Evolutionary conservation across 768 basidiomycete species (phyloP).

Genomic region (Russula vinacea): DNA sequence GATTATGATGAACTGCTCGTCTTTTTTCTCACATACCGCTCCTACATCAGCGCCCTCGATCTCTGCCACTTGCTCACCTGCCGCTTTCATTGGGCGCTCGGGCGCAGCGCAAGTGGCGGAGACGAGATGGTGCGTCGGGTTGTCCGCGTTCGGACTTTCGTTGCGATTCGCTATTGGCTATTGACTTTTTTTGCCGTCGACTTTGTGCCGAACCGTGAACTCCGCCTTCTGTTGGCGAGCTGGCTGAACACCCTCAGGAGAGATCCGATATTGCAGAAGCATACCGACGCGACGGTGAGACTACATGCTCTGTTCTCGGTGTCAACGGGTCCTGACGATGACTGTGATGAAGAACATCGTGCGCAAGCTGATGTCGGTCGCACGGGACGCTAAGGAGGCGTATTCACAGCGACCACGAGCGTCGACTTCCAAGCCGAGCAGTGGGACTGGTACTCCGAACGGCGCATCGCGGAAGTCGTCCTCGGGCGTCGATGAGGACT

Average conservation of each 20-base stretch:
- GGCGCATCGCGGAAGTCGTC: conserved; percentile 34
- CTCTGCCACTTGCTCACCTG: conserved; percentile 79
- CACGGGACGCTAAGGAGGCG: conserved; percentile 72
- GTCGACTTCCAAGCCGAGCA: conserved; percentile 39
- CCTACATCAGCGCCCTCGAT: conserved; percentile 76
- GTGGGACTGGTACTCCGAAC: conserved; percentile 13
- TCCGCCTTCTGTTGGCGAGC: conserved; percentile 65
- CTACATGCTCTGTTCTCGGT: neutral
- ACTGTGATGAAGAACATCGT: conserved; percentile 60
- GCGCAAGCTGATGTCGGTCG: conserved; percentile 76
- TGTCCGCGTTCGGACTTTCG: conserved; percentile 85
- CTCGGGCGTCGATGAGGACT: conserved; percentile 59
- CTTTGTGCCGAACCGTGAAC: conserved; percentile 75
- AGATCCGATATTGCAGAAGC: conserved; percentile 66
- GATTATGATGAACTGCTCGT: conserved; percentile 84
- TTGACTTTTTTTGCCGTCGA: conserved; percentile 88
- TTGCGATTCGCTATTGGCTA: conserved; percentile 87
- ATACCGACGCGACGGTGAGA: conserved; percentile 70
- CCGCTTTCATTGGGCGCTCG: conserved; percentile 86
- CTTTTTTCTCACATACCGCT: conserved; percentile 90
- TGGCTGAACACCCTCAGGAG: conserved; percentile 79
- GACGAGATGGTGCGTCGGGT: conserved; percentile 74
- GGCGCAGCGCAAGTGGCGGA: conserved; percentile 45
- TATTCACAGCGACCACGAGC: conserved; percentile 38
- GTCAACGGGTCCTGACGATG: conserved; percentile 22